Conservation (phyloP, 2,329 filamentous ascomycete genomes). For the Xylaria hypoxylon region DNA sequence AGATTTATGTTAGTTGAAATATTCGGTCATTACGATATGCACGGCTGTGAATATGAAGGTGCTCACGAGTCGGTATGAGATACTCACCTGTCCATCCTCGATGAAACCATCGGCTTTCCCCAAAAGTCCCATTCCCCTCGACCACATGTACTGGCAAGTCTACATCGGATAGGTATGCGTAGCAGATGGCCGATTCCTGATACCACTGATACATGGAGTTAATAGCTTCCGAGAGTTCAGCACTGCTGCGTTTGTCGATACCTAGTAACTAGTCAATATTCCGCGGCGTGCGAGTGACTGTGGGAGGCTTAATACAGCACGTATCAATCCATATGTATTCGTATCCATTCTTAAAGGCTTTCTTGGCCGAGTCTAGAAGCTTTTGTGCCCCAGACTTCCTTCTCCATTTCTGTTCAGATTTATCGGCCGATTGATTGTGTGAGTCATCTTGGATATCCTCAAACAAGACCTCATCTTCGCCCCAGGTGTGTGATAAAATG, state of each 20-base stretch:
- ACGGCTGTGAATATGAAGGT: neutral
- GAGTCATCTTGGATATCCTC: conserved; percentile 1
- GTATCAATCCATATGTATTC: conserved; percentile 26
- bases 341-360: neutral
- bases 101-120: conserved; percentile 24
- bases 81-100: conserved; percentile 28
- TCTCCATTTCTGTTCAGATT: neutral
- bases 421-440: neutral
- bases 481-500: conserved; percentile 25
- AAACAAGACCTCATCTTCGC: conserved; percentile 18
- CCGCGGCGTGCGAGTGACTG: neutral
- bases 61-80: neutral
- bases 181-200: conserved; percentile 8
- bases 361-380: neutral
- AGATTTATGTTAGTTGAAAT: neutral
- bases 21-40: neutral
- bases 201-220: conserved; percentile 29
- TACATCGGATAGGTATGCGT: conserved; percentile 4
- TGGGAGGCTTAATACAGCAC: conserved; percentile 6
- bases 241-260: conserved; percentile 24
- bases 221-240: conserved; percentile 26
- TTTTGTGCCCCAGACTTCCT: neutral
- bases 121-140: neutral
- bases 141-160: too few relatives aligned
- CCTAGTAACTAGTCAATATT: neutral